Percentiles rank a stretch among this genome's conserved stretches.
Conservation (phyloP, 1,284 basidiomycete species). For the Xerocomus amazonicus region DNA sequence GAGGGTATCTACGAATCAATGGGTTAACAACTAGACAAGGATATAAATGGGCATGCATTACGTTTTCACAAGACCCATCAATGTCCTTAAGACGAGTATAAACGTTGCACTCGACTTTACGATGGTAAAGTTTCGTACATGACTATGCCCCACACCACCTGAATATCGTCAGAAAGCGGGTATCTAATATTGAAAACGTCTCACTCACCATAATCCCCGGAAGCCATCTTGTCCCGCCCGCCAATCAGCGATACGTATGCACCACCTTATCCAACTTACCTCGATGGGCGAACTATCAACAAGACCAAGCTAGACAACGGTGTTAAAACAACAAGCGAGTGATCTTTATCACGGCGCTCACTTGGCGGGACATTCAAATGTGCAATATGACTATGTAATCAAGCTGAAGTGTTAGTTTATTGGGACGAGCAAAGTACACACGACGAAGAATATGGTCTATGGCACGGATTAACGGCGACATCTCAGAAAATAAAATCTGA, state of each 20-base stretch:
- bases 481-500: background rate
- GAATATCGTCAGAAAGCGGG: background rate
- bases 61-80: slow-evolving; percentile 68
- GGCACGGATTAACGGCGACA: background rate
- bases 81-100: slow-evolving; percentile 39
- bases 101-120: background rate
- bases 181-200: background rate
- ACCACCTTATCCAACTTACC: slow-evolving; percentile 27
- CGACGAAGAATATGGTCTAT: slow-evolving; percentile 61
- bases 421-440: slow-evolving; percentile 17
- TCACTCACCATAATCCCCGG: slow-evolving; percentile 44
- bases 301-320: slow-evolving; percentile 40
- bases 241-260: slow-evolving; percentile 6
- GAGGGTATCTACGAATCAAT: slow-evolving; percentile 44
- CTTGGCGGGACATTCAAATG: slow-evolving; percentile 35
- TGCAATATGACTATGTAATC: slow-evolving; percentile 19
- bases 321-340: background rate
- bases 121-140: slow-evolving; percentile 35
- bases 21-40: slow-evolving; percentile 2
- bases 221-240: slow-evolving; percentile 26
- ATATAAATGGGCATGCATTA: slow-evolving; percentile 22
- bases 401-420: background rate
- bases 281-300: slow-evolving; percentile 50
- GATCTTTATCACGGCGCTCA: background rate
- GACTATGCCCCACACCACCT: slow-evolving; percentile 49